These are phyloP conservation scores for Microcyclospora tardicrescens DNA, from an alignment of 2,329 filamentous ascomycete genomes.

Conservation along the genomic window DNA sequence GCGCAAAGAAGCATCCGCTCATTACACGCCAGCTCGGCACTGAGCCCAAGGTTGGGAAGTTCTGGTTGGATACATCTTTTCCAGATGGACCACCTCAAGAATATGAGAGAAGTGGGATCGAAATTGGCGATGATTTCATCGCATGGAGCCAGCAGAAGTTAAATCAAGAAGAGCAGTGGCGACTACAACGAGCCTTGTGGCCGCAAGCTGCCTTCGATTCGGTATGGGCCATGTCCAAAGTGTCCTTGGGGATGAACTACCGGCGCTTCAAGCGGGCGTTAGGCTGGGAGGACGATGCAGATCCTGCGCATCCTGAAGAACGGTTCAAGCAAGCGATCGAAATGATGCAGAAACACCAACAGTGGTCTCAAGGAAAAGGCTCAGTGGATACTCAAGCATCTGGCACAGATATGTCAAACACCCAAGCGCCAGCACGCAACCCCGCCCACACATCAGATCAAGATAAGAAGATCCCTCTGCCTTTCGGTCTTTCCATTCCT, in stretches of 20 bases:
- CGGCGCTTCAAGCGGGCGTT: conserved; percentile 25
- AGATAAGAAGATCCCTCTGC: conserved; percentile 8
- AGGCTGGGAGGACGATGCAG: conserved; percentile 21
- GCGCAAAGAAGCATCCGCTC: conserved; percentile 18
- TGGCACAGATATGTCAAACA: background rate
- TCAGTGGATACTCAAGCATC: conserved; percentile 1
- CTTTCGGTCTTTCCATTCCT: conserved; percentile 12
- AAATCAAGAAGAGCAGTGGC: conserved; percentile 28
- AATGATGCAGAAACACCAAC: conserved; percentile 16
- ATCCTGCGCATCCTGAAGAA: conserved; percentile 21
- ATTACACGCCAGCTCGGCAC: conserved; percentile 24
- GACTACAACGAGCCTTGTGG: conserved; percentile 25
- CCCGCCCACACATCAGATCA: conserved; percentile 2
- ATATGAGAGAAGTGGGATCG: conserved; percentile 35
- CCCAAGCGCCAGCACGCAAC: background rate
- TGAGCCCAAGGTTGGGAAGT: conserved; percentile 28
- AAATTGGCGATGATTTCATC: conserved; percentile 26
- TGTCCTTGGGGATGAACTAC: conserved; percentile 24
- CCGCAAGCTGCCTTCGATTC: conserved; percentile 25
- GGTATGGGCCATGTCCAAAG: conserved; percentile 22
- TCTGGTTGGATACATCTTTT: conserved; percentile 37
- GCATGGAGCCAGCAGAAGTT: conserved; percentile 29
- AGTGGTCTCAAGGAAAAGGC: conserved; percentile 3
- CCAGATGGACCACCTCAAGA: conserved; percentile 37
- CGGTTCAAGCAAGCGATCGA: conserved; percentile 15